Evolutionary conservation across 768 basidiomycete genomes (phyloP).

Genomic region (Suillus tomentosus): DNA sequence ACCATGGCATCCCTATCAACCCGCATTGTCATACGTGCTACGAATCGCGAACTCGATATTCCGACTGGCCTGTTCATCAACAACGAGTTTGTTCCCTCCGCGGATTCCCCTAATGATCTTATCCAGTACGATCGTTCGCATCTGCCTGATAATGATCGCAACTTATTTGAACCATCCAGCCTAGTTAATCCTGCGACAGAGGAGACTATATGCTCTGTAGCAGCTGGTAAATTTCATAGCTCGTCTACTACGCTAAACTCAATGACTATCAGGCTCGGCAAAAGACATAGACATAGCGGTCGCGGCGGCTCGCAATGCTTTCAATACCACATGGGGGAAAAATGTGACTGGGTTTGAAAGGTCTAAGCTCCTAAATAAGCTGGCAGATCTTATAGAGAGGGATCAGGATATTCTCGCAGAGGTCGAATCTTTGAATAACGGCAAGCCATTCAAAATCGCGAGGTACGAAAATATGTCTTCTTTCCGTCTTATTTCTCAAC

Average conservation of each 20-base stretch:
- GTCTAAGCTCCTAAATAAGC: slow-evolving; percentile 76
- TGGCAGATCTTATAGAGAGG: slow-evolving; percentile 89
- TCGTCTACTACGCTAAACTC: background rate
- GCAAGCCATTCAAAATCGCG: slow-evolving; percentile 77
- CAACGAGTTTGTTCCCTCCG: slow-evolving; percentile 82
- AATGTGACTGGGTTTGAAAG: slow-evolving; percentile 85
- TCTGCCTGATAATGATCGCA: slow-evolving; percentile 23
- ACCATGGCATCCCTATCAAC: slow-evolving; percentile 48
- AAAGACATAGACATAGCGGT: slow-evolving; percentile 87
- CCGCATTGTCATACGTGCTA: slow-evolving; percentile 42
- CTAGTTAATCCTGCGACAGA: slow-evolving; percentile 85
- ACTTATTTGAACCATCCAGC: slow-evolving; percentile 38
- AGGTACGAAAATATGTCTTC: slow-evolving; percentile 37
- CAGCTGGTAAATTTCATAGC: slow-evolving; percentile 48
- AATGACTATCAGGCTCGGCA: slow-evolving; percentile 47
- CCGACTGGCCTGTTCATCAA: slow-evolving; percentile 91
- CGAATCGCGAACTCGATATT: slow-evolving; percentile 56
- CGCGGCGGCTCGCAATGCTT: slow-evolving; percentile 78
- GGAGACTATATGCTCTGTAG: slow-evolving; percentile 66
- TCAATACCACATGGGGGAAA: slow-evolving; percentile 87
- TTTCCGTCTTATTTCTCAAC: background rate
- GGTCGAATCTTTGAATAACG: slow-evolving; percentile 86
- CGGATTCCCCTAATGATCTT: slow-evolving; percentile 57
- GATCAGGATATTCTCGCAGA: slow-evolving; percentile 82
- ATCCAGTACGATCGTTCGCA: slow-evolving; percentile 52